Percentiles rank a stretch among this genome's conserved stretches.
These are phyloP conservation scores for Effrenium voratum DNA, from an alignment of 73 alveolate genomes.

Conservation along the genomic window DNA sequence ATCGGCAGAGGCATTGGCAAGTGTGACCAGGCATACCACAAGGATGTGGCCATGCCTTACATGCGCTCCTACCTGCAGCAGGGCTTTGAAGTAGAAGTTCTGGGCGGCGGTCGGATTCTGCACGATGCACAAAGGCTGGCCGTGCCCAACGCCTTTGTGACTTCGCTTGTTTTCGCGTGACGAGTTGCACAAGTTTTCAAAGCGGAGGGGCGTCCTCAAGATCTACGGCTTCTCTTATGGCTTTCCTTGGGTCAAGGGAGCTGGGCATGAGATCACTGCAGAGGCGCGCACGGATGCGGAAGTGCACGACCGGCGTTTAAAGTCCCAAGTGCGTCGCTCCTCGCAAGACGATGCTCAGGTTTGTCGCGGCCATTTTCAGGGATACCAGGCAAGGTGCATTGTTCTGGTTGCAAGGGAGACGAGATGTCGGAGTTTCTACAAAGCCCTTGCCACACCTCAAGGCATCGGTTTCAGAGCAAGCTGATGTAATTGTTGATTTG, in stretches of 20 bases:
- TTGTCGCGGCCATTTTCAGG: background rate
- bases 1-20: background rate
- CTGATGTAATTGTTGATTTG: background rate
- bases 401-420: background rate
- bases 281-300: background rate
- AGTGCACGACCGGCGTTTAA: background rate
- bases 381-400: slow-evolving; percentile 31
- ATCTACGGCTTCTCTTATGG: slow-evolving; percentile 93
- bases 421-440: background rate
- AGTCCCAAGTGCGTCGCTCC: background rate
- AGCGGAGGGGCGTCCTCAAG: slow-evolving; percentile 33
- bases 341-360: background rate
- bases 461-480: background rate
- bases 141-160: background rate
- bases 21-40: slow-evolving; percentile 71
- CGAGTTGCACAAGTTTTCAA: background rate
- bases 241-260: slow-evolving; percentile 85
- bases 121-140: slow-evolving; percentile 48
- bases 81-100: slow-evolving; percentile 71
- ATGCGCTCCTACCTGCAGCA: slow-evolving; percentile 18
- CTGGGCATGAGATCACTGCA: slow-evolving; percentile 88
- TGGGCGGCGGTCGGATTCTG: slow-evolving; percentile 86
- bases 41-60: slow-evolving; percentile 81
- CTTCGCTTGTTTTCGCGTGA: background rate
- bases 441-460: background rate